Evolutionary conservation across 73 alveolate genomes (phyloP).

Genomic region (Stentor roeselii): DNA sequence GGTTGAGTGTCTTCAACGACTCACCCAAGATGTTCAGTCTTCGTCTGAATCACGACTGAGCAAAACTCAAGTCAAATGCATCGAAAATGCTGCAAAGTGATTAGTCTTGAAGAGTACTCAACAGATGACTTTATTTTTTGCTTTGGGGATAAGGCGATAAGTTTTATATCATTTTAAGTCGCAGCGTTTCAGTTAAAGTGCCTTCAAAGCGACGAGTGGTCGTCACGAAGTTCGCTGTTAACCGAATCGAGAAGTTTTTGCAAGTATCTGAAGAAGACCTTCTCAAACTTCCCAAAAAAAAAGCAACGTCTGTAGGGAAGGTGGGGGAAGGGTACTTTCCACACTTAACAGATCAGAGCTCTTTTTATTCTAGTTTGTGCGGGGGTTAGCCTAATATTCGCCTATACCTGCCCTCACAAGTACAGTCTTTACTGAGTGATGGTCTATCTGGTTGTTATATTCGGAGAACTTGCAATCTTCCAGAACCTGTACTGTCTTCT

Average conservation of each 20-base stretch:
- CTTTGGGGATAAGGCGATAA: neutral
- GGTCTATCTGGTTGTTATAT: too few relatives aligned
- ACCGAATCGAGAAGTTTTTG: neutral
- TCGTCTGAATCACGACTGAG: neutral
- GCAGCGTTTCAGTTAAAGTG: neutral
- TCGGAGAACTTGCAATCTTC: too few relatives aligned
- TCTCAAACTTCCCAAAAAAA: neutral
- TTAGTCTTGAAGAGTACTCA: neutral
- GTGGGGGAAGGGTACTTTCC: neutral
- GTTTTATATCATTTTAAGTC: neutral
- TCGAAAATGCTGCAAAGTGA: neutral
- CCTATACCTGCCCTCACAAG: too few relatives aligned
- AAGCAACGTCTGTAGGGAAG: neutral
- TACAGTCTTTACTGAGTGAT: too few relatives aligned
- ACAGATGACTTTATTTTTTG: neutral
- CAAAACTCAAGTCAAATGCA: neutral
- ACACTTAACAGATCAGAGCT: too few relatives aligned
- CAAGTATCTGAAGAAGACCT: neutral
- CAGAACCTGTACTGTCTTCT: too few relatives aligned
- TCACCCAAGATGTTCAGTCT: neutral
- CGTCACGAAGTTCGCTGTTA: neutral
- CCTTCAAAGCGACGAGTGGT: neutral
- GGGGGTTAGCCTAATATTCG: too few relatives aligned
- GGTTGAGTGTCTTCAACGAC: neutral
- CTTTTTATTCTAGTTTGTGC: too few relatives aligned